Evolutionary conservation across 129 eudicot genomes (phyloP).

Genomic region (Kitagawia praeruptora): DNA sequence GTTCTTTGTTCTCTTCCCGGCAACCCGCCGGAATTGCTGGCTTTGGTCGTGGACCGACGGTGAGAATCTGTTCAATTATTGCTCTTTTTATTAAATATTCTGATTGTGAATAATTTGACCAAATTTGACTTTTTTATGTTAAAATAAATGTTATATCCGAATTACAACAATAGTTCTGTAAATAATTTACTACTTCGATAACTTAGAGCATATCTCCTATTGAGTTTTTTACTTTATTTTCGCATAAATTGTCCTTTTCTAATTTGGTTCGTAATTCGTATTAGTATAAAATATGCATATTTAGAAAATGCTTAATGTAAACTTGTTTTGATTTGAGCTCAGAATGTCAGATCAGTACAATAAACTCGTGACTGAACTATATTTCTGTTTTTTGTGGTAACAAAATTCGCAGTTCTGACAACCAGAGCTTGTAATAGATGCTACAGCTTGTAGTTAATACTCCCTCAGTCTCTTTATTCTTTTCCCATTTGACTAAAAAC

Average conservation of each 20-base stretch:
- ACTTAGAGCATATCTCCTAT: too few species aligned
- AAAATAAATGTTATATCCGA: neutral
- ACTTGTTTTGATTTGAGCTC: neutral
- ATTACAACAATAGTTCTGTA: too few species aligned
- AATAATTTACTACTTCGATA: too few species aligned
- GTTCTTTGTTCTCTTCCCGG: constrained; percentile 44
- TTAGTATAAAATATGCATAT: too few species aligned
- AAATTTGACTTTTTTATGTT: neutral
- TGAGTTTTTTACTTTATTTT: too few species aligned
- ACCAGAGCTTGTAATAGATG: neutral
- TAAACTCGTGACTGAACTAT: neutral
- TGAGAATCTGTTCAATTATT: neutral
- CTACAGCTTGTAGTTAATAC: neutral
- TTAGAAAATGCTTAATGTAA: too few species aligned
- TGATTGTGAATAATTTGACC: neutral
- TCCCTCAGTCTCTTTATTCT: too few species aligned
- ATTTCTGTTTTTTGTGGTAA: neutral
- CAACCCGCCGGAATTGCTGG: constrained; percentile 59
- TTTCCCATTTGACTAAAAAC: too few species aligned
- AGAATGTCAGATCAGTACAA: neutral
- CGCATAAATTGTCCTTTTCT: too few species aligned
- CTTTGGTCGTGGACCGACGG: constrained; percentile 42
- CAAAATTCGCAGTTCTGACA: neutral
- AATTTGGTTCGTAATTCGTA: too few species aligned
- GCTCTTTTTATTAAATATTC: too few species aligned